Evolutionary conservation across 371 early-diverging fungal species (phyloP).

Genomic region (Conidiobolus incongruus): DNA sequence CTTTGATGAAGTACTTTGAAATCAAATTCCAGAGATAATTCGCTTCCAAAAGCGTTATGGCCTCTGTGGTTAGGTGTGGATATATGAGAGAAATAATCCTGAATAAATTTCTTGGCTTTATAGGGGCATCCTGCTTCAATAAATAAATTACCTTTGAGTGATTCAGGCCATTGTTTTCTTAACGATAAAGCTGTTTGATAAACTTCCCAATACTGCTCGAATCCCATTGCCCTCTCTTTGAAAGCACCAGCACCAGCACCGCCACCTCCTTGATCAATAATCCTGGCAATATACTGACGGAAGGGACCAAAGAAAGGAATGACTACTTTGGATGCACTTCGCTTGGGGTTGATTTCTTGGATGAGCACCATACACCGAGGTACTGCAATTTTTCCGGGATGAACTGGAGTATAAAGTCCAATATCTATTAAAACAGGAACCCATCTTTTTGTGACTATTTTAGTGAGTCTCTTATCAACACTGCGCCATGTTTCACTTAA

Average conservation of each 20-base stretch:
- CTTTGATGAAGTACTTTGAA: background rate
- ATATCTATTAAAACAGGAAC: constrained; percentile 3
- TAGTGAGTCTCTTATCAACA: constrained; percentile 21
- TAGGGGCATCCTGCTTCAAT: background rate
- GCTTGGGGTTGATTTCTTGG: background rate
- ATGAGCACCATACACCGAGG: constrained; percentile 2
- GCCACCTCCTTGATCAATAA: background rate
- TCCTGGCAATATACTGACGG: background rate
- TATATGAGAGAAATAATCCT: background rate
- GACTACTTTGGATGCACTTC: background rate
- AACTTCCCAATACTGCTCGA: background rate
- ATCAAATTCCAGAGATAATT: background rate
- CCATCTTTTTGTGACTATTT: constrained; percentile 15
- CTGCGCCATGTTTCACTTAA: constrained; percentile 52
- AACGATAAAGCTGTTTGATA: background rate
- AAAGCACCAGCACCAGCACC: background rate
- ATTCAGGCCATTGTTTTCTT: background rate
- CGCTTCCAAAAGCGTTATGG: background rate
- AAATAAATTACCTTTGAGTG: background rate
- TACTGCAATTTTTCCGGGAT: background rate
- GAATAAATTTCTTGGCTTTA: background rate
- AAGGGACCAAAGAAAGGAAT: constrained; percentile 3
- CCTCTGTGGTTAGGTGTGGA: background rate
- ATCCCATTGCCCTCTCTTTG: background rate
- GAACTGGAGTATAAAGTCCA: constrained; percentile 1